Evolutionary conservation across 2,329 filamentous ascomycete genomes (phyloP), one percentile per base, ranked within the genome.

Genomic region (Zymoseptoria brevis): DNA sequence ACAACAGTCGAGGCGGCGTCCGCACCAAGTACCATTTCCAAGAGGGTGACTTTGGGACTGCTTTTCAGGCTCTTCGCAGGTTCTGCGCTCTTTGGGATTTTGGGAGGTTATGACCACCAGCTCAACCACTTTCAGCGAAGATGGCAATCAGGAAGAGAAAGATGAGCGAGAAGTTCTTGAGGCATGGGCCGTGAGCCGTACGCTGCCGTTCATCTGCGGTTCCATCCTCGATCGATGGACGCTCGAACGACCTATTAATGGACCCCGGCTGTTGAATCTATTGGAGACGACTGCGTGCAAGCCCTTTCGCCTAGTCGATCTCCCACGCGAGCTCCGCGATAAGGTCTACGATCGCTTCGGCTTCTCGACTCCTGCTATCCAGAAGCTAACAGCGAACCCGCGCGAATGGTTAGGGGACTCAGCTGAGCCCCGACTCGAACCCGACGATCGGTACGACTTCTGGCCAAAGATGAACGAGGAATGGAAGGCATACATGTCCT

Each of bases 241-340:
- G 1, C n/a, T 54, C 2, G n/a, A n/a, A 19, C 52, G 13, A 16
- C 19, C 16, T 4, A 26, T 24, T 11, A 1, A 22, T 5, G 30
- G 49, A 21, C 5, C 30, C 5, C n/a, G 48, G n/a, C 13, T 58
- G 4, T 16, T 58, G 8, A 16, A 26, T 16, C 8, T 41, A 1
- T n/a, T 58, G n/a, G 21, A 51, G 19, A 29, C 13, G 29, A 19
- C 49, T 50, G 24, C 50, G 4, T 57, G 56, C 35, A 53, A 55
- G 48, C 54, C 57, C 22, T 59, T 61, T 19, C 50, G 54, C 5
- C 48, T 61, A 5, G 21, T 59, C 41, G 54, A 57, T 8, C 26
- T 61, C 8, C 60, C 60, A 11, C 2, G n/a, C 19, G 60, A 57
- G 30, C 13, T 59, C 21, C 21, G 21, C 21, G 21, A 22, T 22